Conservation (phyloP, 1,284 basidiomycete species). For the Termitomyces sp. region DNA sequence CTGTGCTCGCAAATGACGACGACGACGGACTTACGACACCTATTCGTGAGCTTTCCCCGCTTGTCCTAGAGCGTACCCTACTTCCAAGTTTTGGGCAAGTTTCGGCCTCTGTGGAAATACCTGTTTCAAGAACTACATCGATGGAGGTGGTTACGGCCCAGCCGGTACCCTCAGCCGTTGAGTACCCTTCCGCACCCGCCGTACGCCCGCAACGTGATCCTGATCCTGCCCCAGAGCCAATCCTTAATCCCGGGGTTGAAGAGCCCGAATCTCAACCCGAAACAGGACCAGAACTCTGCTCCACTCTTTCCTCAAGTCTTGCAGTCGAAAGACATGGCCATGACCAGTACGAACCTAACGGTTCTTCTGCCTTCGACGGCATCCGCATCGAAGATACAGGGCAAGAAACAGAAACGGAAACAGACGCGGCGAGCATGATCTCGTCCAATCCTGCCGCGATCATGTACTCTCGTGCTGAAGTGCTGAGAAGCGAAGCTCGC, state of each 20-base stretch:
- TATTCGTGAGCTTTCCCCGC: conserved; percentile 15
- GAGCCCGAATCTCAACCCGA: conserved; percentile 1
- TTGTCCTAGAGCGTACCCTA: conserved; percentile 13
- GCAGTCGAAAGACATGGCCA: neutral
- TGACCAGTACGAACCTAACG: neutral
- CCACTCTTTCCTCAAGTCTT: conserved; percentile 8
- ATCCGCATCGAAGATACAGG: conserved; percentile 2
- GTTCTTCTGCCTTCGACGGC: neutral
- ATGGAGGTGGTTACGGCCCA: neutral
- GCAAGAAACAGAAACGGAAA: conserved; percentile 20
- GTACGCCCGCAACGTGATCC: conserved; percentile 5
- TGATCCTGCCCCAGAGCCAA: conserved; percentile 11
- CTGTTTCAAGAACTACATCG: neutral
- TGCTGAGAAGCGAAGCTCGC: conserved; percentile 32
- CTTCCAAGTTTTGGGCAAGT: conserved; percentile 12
- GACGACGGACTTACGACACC: conserved; percentile 20
- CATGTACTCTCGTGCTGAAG: conserved; percentile 30
- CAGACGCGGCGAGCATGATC: conserved; percentile 26
- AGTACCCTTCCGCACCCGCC: conserved; percentile 17
- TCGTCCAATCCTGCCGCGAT: conserved; percentile 26
- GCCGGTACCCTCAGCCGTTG: conserved; percentile 15
- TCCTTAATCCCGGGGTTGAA: neutral
- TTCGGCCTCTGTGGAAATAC: neutral
- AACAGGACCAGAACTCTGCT: conserved; percentile 13
- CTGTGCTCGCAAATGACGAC: conserved; percentile 13